Evolutionary conservation across 116 monocot species (phyloP).

Genomic region (Phalaenopsis hybrid): DNA sequence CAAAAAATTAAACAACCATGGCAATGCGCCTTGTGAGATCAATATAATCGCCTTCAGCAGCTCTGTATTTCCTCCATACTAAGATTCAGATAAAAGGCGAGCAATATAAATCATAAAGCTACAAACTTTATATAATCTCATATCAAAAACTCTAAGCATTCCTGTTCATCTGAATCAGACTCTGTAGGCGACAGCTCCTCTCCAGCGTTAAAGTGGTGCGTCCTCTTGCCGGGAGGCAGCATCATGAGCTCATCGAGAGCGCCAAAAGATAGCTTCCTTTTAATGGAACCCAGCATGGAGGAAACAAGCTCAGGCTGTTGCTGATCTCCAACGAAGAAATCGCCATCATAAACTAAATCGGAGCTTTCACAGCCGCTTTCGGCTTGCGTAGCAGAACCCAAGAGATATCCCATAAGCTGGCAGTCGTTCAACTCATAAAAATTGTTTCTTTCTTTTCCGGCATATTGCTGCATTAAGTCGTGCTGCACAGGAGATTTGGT

Average conservation of each 20-base stretch:
- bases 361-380: constrained; percentile 9
- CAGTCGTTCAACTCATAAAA: constrained; percentile 14
- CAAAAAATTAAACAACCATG: background rate
- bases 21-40: background rate
- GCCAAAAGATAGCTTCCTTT: constrained; percentile 30
- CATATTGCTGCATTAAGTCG: background rate
- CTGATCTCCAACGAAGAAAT: background rate
- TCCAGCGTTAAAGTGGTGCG: background rate
- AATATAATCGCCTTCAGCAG: background rate
- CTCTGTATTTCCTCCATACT: background rate
- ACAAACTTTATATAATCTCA: background rate
- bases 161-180: constrained; percentile 14
- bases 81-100: background rate
- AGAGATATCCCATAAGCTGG: constrained; percentile 12
- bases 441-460: background rate
- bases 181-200: constrained; percentile 13
- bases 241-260: constrained; percentile 33
- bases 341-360: background rate
- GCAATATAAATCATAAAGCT: background rate
- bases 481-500: background rate
- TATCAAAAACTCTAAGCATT: constrained; percentile 10
- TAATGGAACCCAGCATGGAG: constrained; percentile 27
- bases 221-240: constrained; percentile 13
- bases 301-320: background rate
- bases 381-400: background rate